Evolutionary conservation across 805 yeast species (phyloP).

Genomic region (Scheffersomyces coipomensis): DNA sequence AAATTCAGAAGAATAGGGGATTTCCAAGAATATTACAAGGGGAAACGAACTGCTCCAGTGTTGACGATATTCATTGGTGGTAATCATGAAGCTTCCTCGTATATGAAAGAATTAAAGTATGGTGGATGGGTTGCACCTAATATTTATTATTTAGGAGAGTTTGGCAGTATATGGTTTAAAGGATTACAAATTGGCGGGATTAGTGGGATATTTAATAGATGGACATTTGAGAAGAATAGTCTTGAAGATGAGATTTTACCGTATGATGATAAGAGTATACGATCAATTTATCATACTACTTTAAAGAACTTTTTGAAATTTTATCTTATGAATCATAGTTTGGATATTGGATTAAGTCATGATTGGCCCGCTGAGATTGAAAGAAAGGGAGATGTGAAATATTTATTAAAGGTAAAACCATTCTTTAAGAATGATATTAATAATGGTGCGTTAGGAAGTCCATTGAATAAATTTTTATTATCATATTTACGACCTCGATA

Average conservation of each 20-base stretch:
- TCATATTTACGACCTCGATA: slow-evolving; percentile 53
- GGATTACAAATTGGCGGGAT: slow-evolving; percentile 80
- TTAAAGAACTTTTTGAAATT: slow-evolving; percentile 62
- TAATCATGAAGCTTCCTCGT: slow-evolving; percentile 88
- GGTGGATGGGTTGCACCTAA: slow-evolving; percentile 96
- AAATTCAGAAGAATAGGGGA: slow-evolving; percentile 80
- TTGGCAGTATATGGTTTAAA: slow-evolving; percentile 68
- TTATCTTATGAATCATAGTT: slow-evolving; percentile 28
- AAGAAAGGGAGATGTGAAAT: slow-evolving; percentile 54
- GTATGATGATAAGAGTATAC: slow-evolving; percentile 40
- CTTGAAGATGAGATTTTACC: slow-evolving; percentile 47
- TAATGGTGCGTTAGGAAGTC: slow-evolving; percentile 66
- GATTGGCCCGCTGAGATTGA: slow-evolving; percentile 93
- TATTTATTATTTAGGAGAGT: slow-evolving; percentile 80
- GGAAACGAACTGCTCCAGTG: slow-evolving; percentile 63
- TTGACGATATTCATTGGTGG: slow-evolving; percentile 89
- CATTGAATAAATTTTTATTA: slow-evolving; percentile 58
- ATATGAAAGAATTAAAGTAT: slow-evolving; percentile 63
- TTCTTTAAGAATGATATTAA: slow-evolving; percentile 65
- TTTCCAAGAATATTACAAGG: slow-evolving; percentile 69
- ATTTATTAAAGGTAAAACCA: slow-evolving; percentile 58
- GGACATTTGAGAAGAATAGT: slow-evolving; percentile 39
- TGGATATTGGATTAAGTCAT: slow-evolving; percentile 72
- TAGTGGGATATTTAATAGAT: slow-evolving; percentile 75
- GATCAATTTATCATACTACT: slow-evolving; percentile 74